phyloP scores from a whole-genome alignment of 257 asterid genomes.

The Solanum appendiculatum region DNA sequence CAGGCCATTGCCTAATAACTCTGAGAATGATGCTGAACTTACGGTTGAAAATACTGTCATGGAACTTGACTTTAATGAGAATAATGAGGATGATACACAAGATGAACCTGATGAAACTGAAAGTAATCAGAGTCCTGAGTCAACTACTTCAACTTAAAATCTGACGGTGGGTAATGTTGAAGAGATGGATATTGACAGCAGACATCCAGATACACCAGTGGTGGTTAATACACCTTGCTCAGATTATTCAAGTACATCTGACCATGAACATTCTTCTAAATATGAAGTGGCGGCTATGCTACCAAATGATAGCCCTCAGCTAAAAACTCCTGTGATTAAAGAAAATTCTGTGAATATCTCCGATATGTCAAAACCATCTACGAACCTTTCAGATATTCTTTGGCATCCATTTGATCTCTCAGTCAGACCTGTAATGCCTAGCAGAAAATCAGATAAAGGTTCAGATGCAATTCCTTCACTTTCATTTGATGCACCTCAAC shows the following conservation, averaged over 20 bases:
- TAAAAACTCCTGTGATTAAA: slow-evolving; percentile 46
- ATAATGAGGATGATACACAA: slow-evolving; percentile 65
- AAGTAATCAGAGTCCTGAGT: slow-evolving; percentile 30
- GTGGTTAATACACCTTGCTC: slow-evolving; percentile 23
- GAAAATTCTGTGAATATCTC: slow-evolving; percentile 51
- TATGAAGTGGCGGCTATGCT: slow-evolving; percentile 55
- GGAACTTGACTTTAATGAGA: too few relatives aligned
- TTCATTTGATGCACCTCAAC: slow-evolving; percentile 63
- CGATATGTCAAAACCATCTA: slow-evolving; percentile 48
- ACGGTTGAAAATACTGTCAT: too few relatives aligned
- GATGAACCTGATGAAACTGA: slow-evolving; percentile 79
- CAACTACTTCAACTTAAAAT: slow-evolving; percentile 50
- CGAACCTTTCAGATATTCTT: slow-evolving; percentile 50
- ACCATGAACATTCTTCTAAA: slow-evolving; percentile 48
- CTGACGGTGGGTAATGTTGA: slow-evolving; percentile 39
- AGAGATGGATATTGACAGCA: slow-evolving; percentile 28
- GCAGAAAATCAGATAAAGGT: slow-evolving; percentile 76
- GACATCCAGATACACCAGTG: slow-evolving; percentile 32
- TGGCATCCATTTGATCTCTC: slow-evolving; percentile 97
- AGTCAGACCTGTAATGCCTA: slow-evolving; percentile 96
- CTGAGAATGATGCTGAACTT: too few relatives aligned
- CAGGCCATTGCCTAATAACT: too few relatives aligned
- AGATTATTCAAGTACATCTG: slow-evolving; percentile 38
- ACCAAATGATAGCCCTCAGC: slow-evolving; percentile 58
- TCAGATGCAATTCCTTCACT: slow-evolving; percentile 56